Base-by-base conservation (phyloP, 306 rosid species). In the Carpinus viminea region DNA sequence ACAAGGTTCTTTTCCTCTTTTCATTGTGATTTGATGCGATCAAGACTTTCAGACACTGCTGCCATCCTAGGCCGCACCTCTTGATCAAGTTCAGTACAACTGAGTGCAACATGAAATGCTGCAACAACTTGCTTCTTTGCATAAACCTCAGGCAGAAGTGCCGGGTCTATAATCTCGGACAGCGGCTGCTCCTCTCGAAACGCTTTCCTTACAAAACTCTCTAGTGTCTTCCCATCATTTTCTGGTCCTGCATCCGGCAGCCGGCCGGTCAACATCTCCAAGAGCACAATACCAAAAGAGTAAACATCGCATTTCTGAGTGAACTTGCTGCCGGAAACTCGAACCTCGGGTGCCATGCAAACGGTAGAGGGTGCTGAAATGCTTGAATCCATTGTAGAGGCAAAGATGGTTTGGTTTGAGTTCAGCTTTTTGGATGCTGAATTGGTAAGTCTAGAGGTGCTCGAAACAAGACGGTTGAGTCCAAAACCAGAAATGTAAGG, bases 231-330 rank as follows among this genome's bases (percentile, higher is more conserved):
- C 2, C 87, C 90, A 81, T 87, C 87, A 59, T 81, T 83, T 70
- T 90, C 91, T 0, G 83, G 83, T 21, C 86, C 88, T 38, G 75
- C 89, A 34, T 87, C 90, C 1, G 93, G 89, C 53, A 83, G 43
- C 79, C 80, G 76, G 31, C 96, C 93, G 0, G 94, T 89, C 68
- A 91, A 73, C 68, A 89, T 87, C 81, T 91, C 94, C 53, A 89
- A 45, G 3, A 93, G 87, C 75, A 93, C 87, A 20, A 91, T 51
- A 4, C 98, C 94, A 8, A 89, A 89, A 5, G 96, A 84, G 73
- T 87, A 91, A 21, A 93, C 94, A 48, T 93, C 94, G 34, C 93
- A 88, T 86, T 91, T 93, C 81, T 88, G 93, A n/a, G 92, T 85
- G 84, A 84, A 86, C 81, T 88, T 93, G 75, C 86, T 86, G 71